phyloP scores from a whole-genome alignment of 805 yeast species.

The Wickerhamiella azymoides region DNA sequence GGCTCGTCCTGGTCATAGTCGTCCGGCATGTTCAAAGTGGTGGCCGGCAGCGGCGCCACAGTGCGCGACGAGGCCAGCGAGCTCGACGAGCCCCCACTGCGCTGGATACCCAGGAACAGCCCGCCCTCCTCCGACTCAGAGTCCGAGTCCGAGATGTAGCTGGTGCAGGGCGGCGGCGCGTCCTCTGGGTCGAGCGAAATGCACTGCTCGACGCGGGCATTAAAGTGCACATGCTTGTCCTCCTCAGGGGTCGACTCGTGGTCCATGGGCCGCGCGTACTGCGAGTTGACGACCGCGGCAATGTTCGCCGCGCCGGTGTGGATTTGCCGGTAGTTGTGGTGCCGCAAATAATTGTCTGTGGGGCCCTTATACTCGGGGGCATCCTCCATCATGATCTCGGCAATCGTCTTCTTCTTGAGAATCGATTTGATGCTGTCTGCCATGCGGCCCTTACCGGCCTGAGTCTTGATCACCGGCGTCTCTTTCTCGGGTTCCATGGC shows the following conservation, averaged over 20 bases:
- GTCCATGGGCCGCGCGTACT: conserved; percentile 14
- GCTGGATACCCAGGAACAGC: conserved; percentile 43
- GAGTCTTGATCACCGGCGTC: not conserved
- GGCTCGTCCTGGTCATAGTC: conserved; percentile 44
- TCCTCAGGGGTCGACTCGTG: not conserved
- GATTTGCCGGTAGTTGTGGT: conserved; percentile 27
- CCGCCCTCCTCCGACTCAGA: conserved; percentile 57
- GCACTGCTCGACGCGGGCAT: conserved; percentile 89
- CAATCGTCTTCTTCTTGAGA: conserved; percentile 70
- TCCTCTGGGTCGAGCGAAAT: conserved; percentile 43
- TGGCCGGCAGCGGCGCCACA: conserved; percentile 71
- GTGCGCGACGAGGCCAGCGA: conserved; percentile 23
- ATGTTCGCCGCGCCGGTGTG: conserved; percentile 21
- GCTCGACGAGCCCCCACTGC: conserved; percentile 20
- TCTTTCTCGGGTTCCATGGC: conserved; percentile 9
- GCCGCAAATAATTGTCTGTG: conserved; percentile 24
- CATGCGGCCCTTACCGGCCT: not conserved
- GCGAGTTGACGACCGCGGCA: conserved; percentile 23
- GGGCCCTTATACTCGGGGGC: conserved; percentile 11
- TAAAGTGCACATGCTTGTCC: conserved; percentile 76
- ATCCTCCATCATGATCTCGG: conserved; percentile 53
- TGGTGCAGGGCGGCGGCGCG: not conserved
- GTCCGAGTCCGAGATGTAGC: conserved; percentile 19
- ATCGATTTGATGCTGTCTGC: conserved; percentile 52
- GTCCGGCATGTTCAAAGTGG: conserved; percentile 65